Base-by-base conservation (phyloP, 1,139 yeast genomes). In the Blastobotrys elegans region DNA sequence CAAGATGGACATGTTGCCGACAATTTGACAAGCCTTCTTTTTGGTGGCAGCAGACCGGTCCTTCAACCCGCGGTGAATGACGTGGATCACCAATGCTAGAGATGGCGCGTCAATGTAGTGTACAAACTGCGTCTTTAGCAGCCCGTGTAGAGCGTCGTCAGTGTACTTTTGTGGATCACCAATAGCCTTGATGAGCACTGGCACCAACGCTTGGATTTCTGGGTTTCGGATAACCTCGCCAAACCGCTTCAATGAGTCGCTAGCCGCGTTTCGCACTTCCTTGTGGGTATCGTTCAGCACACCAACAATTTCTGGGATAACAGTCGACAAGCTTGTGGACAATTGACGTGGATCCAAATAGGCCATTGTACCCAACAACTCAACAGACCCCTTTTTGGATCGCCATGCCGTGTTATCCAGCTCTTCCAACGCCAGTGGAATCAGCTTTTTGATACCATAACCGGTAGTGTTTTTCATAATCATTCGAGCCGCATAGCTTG, bases 101-200 rank as follows among this genome's bases (percentile, higher is more conserved):
- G 97, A 90, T 2, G 99, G 97, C 26, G 97, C 97, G 70, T 94
- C 99, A 55, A 94, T 92, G 65, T 90, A 94, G 67, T 94, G 98
- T 43, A 89, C 96, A 61, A 94, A 94, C 60, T 92, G 95, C 0
- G 98, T 94, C 60, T 80, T 81, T 54, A 90, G 82, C 60, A 94
- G 76, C 30, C 87, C 82, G 58, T 89, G 95, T 50, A 94, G 73
- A 0, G 98, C 97, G 5, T 71, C 80, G 53, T 88, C 96, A 7
- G 98, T 92, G 67, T 83, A 72, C 58, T 79, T 84, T 0, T 97
- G 85, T 37, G 98, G 97, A 62, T 94, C 96, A 50, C 97, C 95
- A 65, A 94, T 92, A 22, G 98, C 98, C 55, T 84, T 80, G 57
- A 94, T 79, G 61, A 94, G 75, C 37, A 75, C 76, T n/a, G 98